These are phyloP conservation scores for Polyplosphaeria fusca DNA, from an alignment of 495 filamentous ascomycete genomes.

Conservation along the genomic window DNA sequence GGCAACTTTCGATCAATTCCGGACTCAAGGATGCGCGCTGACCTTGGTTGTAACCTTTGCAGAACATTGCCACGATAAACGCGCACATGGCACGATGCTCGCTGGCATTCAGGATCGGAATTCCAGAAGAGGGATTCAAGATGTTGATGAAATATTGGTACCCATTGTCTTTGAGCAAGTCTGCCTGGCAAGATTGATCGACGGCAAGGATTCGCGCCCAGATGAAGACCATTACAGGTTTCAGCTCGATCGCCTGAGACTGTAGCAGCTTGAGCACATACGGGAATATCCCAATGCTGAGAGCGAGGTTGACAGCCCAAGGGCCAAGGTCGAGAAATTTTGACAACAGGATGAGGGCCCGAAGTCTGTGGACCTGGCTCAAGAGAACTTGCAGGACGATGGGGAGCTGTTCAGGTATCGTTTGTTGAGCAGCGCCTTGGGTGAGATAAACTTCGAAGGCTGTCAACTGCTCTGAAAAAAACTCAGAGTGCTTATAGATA, in stretches of 20 bases:
- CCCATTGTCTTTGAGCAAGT: conserved; percentile 92
- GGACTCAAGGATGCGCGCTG: conserved; percentile 82
- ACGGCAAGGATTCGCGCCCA: conserved; percentile 97
- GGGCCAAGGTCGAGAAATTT: conserved; percentile 93
- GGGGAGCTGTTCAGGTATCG: conserved; percentile 87
- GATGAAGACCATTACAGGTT: conserved; percentile 99
- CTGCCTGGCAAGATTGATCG: conserved; percentile 84
- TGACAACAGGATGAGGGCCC: conserved; percentile 87
- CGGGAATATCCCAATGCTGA: conserved; percentile 97
- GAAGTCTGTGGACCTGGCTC: conserved; percentile 90
- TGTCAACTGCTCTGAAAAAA: conserved; percentile 95
- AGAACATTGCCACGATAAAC: conserved; percentile 95
- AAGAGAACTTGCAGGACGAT: conserved; percentile 94
- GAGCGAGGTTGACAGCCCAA: conserved; percentile 93
- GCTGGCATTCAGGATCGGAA: conserved; percentile 77
- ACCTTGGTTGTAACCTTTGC: conserved; percentile 85
- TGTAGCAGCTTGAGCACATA: conserved; percentile 96
- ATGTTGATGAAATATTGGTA: conserved; percentile 95
- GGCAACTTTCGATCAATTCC: conserved; percentile 79
- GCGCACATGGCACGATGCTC: conserved; percentile 99
- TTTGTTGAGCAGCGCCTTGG: conserved; percentile 78
- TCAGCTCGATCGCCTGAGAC: conserved; percentile 89
- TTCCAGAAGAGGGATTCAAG: conserved; percentile 72
- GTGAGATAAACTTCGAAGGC: conserved; percentile 97
- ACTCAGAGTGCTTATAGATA: conserved; percentile 90